phyloP scores from a whole-genome alignment of 495 filamentous ascomycete genomes.

The Hyaloscypha finlandica region DNA sequence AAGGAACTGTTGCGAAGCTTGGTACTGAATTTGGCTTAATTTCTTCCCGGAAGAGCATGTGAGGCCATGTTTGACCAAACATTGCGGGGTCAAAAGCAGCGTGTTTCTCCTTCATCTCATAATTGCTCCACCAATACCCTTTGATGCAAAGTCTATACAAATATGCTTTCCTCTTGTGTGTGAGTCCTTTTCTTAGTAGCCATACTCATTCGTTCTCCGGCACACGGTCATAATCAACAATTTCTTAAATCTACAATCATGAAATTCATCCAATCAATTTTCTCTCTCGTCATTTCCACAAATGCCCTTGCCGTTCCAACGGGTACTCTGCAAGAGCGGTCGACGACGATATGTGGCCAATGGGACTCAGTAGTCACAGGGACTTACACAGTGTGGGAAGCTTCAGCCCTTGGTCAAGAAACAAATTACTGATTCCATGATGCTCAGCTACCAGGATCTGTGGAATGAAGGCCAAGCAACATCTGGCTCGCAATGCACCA shows the following conservation, averaged over 20 bases:
- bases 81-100: not conserved
- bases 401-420: not conserved
- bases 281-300: constrained; percentile 34
- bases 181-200: not conserved
- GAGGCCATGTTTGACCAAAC: not conserved
- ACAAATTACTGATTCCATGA: not conserved
- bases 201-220: not conserved
- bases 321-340: constrained; percentile 42
- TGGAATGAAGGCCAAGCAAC: constrained; percentile 50
- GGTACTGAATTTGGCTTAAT: not conserved
- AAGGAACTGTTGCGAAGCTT: not conserved
- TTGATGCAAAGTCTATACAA: not conserved
- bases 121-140: not conserved
- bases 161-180: not conserved
- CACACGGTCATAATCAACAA: not conserved
- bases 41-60: not conserved
- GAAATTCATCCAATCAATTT: constrained; percentile 22
- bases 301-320: constrained; percentile 43
- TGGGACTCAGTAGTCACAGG: constrained; percentile 47
- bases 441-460: constrained; percentile 45
- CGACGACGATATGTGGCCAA: constrained; percentile 51
- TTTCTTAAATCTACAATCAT: constrained; percentile 1
- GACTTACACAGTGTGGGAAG: constrained; percentile 46
- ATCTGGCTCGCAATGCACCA: constrained; percentile 62
- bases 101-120: constrained; percentile 11